Evolutionary conservation across 176 grass and related monocot genomes (phyloP), one percentile per base, ranked within the genome.

Genomic region (Carex kokanica): DNA sequence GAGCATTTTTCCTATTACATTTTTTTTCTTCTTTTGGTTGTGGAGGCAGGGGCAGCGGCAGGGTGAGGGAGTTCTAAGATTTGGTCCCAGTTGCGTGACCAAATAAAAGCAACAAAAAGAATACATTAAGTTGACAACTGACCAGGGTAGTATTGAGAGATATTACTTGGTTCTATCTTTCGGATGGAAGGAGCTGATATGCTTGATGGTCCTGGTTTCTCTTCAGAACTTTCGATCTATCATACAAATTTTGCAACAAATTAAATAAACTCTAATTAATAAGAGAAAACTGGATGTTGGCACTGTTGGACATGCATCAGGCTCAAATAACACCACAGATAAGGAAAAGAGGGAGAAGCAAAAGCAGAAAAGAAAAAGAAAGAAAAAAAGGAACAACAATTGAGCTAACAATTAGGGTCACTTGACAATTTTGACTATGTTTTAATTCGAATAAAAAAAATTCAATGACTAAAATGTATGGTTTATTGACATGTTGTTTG

Each of bases 61-160:
- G 70, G 0, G 20, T 25, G 45, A 2, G 11, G 3, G 41, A 52
- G 27, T 68, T 81, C 51, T 21, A 72, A 59, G 56, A 38, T 70
- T 23, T 68, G 55, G 8, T 63, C 18, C 55, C 9, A 25, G 45
- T 43, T 32, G 7, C 29, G 60, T 0, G 21, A 84, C 29, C 52
- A 84, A 74, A 38, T 58, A 31, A 83, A 84, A 84, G 20, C 20
- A 74, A 52, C 4, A 9, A 84, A 84, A 38, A 59, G 4, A 84
- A 61, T 64, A 10, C 16, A 63, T 82, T 29, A 87, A 78, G 38
- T 54, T 61, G 86, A 88, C 36, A 38, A 38, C 69, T 24, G 67
- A 97, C 94, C 94, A 91, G 94, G 89, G 62, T 90, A 97, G 60
- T 93, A 97, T 13, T 86, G 86, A 81, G 60, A 51, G 60, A 32